phyloP scores from a whole-genome alignment of 1,284 basidiomycete genomes.

The Neolentinus lepideus region DNA sequence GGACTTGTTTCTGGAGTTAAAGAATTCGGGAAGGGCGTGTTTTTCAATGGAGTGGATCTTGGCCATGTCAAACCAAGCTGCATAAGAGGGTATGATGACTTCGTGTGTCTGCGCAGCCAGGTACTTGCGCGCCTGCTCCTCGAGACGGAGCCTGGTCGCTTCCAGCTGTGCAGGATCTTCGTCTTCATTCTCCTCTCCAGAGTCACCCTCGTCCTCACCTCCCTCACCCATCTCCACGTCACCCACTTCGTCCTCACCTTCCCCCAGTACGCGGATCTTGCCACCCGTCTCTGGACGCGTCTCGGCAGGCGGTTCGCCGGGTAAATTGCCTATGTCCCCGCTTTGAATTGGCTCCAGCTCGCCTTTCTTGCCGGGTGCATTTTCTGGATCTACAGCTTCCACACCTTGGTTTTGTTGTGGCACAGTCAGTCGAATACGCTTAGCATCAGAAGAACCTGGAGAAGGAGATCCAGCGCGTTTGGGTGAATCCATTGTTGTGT shows the following conservation, averaged over 20 bases:
- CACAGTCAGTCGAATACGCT: slow-evolving; percentile 60
- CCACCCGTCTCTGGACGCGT: slow-evolving; percentile 38
- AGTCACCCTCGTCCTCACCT: slow-evolving; percentile 61
- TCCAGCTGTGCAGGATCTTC: slow-evolving; percentile 79
- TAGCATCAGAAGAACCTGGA: slow-evolving; percentile 46
- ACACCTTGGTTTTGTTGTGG: slow-evolving; percentile 56
- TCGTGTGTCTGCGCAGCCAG: slow-evolving; percentile 96
- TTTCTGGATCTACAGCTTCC: slow-evolving; percentile 65
- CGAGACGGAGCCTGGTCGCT: slow-evolving; percentile 69
- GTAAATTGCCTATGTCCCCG: slow-evolving; percentile 66
- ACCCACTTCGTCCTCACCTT: slow-evolving; percentile 54
- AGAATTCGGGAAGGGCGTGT: slow-evolving; percentile 95
- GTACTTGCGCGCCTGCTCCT: slow-evolving; percentile 88
- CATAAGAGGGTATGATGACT: slow-evolving; percentile 95
- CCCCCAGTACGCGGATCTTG: slow-evolving; percentile 47
- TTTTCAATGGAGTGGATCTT: slow-evolving; percentile 91
- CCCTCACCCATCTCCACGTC: slow-evolving; percentile 74
- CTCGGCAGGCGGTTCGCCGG: slow-evolving; percentile 34
- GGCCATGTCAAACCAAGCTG: slow-evolving; percentile 97
- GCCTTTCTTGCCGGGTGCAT: slow-evolving; percentile 65
- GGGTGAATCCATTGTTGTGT: slow-evolving; percentile 51
- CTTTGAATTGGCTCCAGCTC: slow-evolving; percentile 70
- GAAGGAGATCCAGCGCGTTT: slow-evolving; percentile 66
- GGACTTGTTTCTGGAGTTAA: slow-evolving; percentile 90
- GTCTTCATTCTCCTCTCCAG: slow-evolving; percentile 66